A percentile compares a stretch with the other conserved stretches of the same genome.
phyloP scores from a whole-genome alignment of 2,329 filamentous ascomycete species.

The Colletotrichum noveboracense region DNA sequence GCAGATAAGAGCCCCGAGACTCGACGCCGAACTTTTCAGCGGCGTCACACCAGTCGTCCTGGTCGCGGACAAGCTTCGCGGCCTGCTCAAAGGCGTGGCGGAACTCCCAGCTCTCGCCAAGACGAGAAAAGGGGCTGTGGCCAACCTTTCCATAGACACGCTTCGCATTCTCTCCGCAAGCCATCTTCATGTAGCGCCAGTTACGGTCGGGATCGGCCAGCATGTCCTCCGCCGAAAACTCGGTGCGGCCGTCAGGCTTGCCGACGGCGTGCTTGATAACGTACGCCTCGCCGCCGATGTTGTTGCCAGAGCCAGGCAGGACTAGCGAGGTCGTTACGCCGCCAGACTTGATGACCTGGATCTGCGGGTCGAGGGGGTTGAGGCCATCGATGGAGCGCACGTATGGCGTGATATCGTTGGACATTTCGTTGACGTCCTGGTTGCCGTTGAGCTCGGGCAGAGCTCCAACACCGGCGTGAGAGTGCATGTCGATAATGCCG shows the following conservation, averaged over 20 bases:
- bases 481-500: conserved; percentile 77
- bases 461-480: conserved; percentile 65
- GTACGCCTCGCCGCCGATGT: conserved; percentile 74
- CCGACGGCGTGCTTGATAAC: conserved; percentile 73
- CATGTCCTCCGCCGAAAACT: conserved; percentile 68
- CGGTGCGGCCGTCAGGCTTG: conserved; percentile 60
- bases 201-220: conserved; percentile 68
- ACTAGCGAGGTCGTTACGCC: conserved; percentile 74
- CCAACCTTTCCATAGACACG: conserved; percentile 61
- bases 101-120: conserved; percentile 75
- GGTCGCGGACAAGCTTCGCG: conserved; percentile 56
- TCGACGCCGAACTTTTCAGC: conserved; percentile 56
- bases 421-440: conserved; percentile 68
- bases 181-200: conserved; percentile 80
- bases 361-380: conserved; percentile 67
- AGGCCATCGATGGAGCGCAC: conserved; percentile 71
- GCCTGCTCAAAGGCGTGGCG: conserved; percentile 72
- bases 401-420: conserved; percentile 69
- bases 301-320: conserved; percentile 73
- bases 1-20: conserved; percentile 62
- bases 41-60: conserved; percentile 72
- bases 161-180: conserved; percentile 75
- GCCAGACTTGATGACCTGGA: conserved; percentile 73
- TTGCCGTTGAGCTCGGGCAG: conserved; percentile 61
- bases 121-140: conserved; percentile 61